These are phyloP conservation scores for Trametes sanguinea DNA, from an alignment of 768 basidiomycete genomes.

Conservation along the genomic window DNA sequence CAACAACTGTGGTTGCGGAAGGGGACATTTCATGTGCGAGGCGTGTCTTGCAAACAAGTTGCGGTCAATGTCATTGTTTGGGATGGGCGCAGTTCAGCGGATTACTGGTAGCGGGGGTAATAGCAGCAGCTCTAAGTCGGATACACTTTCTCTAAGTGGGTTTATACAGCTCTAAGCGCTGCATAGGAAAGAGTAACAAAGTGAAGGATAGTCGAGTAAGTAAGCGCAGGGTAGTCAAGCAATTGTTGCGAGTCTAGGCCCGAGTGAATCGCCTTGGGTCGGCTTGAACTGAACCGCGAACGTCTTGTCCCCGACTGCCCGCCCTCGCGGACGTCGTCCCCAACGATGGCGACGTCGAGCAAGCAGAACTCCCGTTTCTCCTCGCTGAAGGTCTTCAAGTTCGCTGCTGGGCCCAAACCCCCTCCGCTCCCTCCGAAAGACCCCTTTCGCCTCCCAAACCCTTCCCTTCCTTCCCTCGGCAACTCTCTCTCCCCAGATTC, in stretches of 20 bases:
- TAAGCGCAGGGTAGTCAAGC: background rate
- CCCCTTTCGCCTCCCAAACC: conserved; percentile 45
- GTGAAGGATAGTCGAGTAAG: background rate
- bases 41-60: too few relatives aligned
- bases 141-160: too few relatives aligned
- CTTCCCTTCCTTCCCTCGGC: conserved; percentile 44
- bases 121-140: too few relatives aligned
- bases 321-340: conserved; percentile 19
- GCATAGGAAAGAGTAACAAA: background rate
- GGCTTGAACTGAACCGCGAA: conserved; percentile 5
- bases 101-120: too few relatives aligned
- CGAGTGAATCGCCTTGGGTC: conserved; percentile 8
- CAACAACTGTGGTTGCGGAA: too few relatives aligned
- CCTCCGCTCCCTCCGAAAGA: conserved; percentile 72
- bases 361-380: conserved; percentile 43
- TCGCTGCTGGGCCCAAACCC: conserved; percentile 38
- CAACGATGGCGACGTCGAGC: conserved; percentile 30
- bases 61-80: too few relatives aligned
- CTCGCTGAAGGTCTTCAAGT: conserved; percentile 45
- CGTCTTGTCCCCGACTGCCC: conserved; percentile 10
- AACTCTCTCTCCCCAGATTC: conserved; percentile 50
- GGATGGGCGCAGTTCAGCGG: too few relatives aligned
- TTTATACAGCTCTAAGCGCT: background rate
- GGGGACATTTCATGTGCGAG: too few relatives aligned
- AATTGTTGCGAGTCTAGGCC: conserved; percentile 1